Evolutionary conservation across 257 asterid species (phyloP).

Genomic region (Przewalskia tangutica): DNA sequence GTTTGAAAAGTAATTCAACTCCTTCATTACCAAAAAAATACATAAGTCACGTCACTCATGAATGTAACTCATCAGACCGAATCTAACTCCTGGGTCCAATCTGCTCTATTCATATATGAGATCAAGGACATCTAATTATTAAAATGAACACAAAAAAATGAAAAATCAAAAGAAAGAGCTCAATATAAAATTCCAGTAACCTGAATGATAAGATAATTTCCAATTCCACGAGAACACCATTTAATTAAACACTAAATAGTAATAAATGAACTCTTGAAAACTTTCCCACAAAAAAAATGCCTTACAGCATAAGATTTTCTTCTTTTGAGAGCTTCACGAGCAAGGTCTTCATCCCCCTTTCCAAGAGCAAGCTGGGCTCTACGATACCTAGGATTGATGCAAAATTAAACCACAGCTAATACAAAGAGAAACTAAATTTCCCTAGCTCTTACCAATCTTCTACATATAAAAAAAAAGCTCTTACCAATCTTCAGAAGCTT

Average conservation of each 20-base stretch:
- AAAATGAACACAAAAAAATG: not conserved
- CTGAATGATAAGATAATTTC: not conserved
- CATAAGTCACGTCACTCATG: not conserved
- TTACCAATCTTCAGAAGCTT: slow-evolving; percentile 95
- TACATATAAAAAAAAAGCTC: not conserved
- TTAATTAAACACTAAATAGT: not conserved
- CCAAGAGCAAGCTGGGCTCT: slow-evolving; percentile 93
- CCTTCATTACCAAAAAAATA: not conserved
- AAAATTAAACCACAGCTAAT: slow-evolving; percentile 12
- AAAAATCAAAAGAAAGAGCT: not conserved
- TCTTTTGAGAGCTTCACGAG: slow-evolving; percentile 98
- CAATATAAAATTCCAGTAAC: not conserved
- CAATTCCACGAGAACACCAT: not conserved
- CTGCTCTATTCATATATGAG: not conserved
- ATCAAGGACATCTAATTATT: not conserved
- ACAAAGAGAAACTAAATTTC: slow-evolving; percentile 9
- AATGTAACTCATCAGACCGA: not conserved
- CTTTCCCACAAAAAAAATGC: not conserved
- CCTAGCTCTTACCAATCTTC: slow-evolving; percentile 68
- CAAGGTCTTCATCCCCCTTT: slow-evolving; percentile 96
- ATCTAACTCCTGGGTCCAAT: not conserved
- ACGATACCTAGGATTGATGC: slow-evolving; percentile 55
- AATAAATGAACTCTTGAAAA: not conserved
- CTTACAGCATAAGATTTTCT: slow-evolving; percentile 86
- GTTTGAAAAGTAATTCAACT: not conserved